Base-by-base conservation (phyloP, 2,329 filamentous ascomycete genomes). In the Botryotinia convoluta region DNA sequence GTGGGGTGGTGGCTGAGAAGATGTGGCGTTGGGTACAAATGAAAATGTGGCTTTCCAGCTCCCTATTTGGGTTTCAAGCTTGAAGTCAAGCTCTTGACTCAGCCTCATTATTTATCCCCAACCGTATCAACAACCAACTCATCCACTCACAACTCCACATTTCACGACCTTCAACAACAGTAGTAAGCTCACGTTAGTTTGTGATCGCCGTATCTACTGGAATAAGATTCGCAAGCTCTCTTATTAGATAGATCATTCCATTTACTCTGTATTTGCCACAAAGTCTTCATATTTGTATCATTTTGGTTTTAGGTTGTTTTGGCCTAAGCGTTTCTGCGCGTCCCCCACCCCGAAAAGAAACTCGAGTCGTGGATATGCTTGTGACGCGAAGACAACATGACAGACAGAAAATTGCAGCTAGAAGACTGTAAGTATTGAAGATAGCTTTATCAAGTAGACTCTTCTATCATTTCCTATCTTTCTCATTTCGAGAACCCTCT, bases 391-490 rank as follows among this genome's bases (percentile, higher is more conserved):
- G 82, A 82, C 87, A 90, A 81, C 81, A 95, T 95, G 92, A 86
- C 89, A 85, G 87, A 89, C 86, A 85, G 86, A 86, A 93, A 92
- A 83, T 94, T 96, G 92, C 90, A 90, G 84, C 87, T 97, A 86
- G 92, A 94, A 89, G 94, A 97, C 84, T 97, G 94, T 95, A 86
- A 81, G 86, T 84, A 69, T 45, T 54, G 29, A 45, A 54, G 35
- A 44, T 59, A 16, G 22, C 7, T 59, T 59, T 44, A 29, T 44
- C 51, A n/a, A 61, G 37, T 26, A 44, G 65, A 57, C 18, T 18
- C 3, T 69, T 57, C 20, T 32, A 26, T 37, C 48, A 26, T 32
- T 20, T 18, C 20, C 16, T 22, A 35, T 18, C 10, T 7, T 14
- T 42, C n/a, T 26, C 29, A 2, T 12, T 37, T 44, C 26, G 65